Percentiles rank a stretch among this genome's conserved stretches.
phyloP scores from a whole-genome alignment of 345 rosid species.

The Boechera retrofracta region DNA sequence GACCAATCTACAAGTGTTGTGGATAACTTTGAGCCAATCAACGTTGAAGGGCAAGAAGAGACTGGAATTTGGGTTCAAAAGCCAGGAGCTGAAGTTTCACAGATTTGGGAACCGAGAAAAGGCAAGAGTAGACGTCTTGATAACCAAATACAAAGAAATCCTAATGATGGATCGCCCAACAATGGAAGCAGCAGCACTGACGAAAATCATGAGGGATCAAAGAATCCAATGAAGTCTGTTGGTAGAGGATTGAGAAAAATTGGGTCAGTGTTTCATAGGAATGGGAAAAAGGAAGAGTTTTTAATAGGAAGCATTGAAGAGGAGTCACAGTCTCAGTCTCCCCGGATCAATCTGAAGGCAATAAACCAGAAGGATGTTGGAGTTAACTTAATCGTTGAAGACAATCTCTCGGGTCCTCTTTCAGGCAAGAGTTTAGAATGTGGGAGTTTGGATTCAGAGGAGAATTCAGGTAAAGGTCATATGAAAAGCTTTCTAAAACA shows the following conservation, averaged over 20 bases:
- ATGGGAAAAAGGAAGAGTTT: conserved; percentile 50
- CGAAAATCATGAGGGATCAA: conserved; percentile 57
- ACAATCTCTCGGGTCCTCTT: conserved; percentile 46
- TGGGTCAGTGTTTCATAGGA: conserved; percentile 57
- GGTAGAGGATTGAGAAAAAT: conserved; percentile 60
- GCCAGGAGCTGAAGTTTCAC: conserved; percentile 80
- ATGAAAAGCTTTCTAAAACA: conserved; percentile 65
- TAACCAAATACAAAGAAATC: conserved; percentile 49
- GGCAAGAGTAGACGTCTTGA: conserved; percentile 68
- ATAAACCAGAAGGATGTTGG: conserved; percentile 53
- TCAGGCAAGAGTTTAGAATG: conserved; percentile 44
- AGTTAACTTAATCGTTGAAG: conserved; percentile 59
- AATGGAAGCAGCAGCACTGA: conserved; percentile 55
- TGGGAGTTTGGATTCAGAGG: conserved; percentile 46
- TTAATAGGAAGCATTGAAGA: conserved; percentile 50
- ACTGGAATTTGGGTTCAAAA: conserved; percentile 86
- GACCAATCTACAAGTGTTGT: conserved; percentile 51
- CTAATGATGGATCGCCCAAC: conserved; percentile 49
- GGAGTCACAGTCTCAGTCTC: conserved; percentile 53
- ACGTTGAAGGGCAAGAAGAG: conserved; percentile 66
- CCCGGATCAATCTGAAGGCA: conserved; percentile 64
- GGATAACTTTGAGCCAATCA: conserved; percentile 74
- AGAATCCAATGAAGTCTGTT: conserved; percentile 44
- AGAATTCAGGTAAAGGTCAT: conserved; percentile 53
- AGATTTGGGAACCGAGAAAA: conserved; percentile 88